These are phyloP conservation scores for Apodospora peruviana DNA, from an alignment of 495 filamentous ascomycete species.

Conservation along the genomic window DNA sequence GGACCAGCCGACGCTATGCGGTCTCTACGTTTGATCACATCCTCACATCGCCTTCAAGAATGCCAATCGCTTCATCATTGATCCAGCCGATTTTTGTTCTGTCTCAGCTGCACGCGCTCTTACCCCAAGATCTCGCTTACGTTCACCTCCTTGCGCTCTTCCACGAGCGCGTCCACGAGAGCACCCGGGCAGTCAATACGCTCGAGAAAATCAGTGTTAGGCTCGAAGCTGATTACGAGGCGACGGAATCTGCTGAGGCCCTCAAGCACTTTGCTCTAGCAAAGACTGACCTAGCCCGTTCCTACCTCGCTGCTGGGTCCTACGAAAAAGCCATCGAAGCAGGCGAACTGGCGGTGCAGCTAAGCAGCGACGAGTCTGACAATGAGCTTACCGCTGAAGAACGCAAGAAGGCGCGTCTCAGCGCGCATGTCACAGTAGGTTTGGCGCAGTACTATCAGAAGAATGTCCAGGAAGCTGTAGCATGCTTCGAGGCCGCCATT, in stretches of 20 bases:
- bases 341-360: constrained; percentile 64
- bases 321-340: constrained; percentile 65
- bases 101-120: constrained; percentile 66
- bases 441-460: constrained; percentile 68
- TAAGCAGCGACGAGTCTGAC: constrained; percentile 62
- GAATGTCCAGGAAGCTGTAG: constrained; percentile 59
- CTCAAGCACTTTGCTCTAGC: constrained; percentile 73
- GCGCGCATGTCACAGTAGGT: constrained; percentile 81
- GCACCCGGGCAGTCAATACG: constrained; percentile 54
- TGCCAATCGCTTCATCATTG: constrained; percentile 52
- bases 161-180: constrained; percentile 70
- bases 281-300: constrained; percentile 82
- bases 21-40: constrained; percentile 75
- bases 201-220: constrained; percentile 59
- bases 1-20: constrained; percentile 71
- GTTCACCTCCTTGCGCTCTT: constrained; percentile 76
- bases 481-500: constrained; percentile 76
- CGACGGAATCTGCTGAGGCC: constrained; percentile 64
- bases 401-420: constrained; percentile 63
- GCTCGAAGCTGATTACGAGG: constrained; percentile 78
- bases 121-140: constrained; percentile 59
- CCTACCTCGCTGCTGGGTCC: constrained; percentile 59
- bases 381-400: constrained; percentile 46
- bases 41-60: constrained; percentile 44
- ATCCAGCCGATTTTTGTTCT: constrained; percentile 79